Conservation (phyloP, 305 asterid species). For the Ajuga reptans region DNA sequence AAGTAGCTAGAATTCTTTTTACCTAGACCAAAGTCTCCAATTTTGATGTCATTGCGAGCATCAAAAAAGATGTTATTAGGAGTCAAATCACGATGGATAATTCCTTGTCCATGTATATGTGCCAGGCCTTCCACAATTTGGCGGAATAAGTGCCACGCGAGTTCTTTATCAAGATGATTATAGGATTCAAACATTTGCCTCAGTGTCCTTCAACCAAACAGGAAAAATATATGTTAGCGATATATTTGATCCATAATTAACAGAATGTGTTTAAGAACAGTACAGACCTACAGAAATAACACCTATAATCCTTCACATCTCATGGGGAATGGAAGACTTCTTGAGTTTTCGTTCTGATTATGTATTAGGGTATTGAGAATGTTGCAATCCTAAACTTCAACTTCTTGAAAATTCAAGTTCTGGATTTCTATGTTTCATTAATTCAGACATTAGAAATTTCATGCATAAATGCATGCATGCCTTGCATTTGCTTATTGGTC, state of each 20-base stretch:
- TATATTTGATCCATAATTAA: conserved; percentile 8
- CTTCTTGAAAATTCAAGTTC: background rate
- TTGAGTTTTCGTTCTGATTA: background rate
- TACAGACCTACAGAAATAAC: background rate
- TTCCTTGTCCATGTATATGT: conserved; percentile 95
- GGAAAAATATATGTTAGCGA: conserved; percentile 23
- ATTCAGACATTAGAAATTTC: background rate
- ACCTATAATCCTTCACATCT: conserved; percentile 10
- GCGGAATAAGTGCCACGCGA: conserved; percentile 89
- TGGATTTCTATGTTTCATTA: background rate
- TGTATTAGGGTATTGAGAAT: background rate
- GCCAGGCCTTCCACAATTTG: conserved; percentile 97
- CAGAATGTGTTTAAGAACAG: background rate
- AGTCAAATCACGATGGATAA: conserved; percentile 95
- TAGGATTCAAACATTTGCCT: conserved; percentile 86
- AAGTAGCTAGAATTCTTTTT: conserved; percentile 28
- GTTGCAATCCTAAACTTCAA: background rate
- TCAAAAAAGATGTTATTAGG: conserved; percentile 93
- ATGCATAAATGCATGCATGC: background rate
- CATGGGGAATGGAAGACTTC: background rate
- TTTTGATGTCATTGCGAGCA: conserved; percentile 93
- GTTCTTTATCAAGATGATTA: conserved; percentile 77
- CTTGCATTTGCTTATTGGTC: conserved; percentile 8
- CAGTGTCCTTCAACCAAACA: conserved; percentile 65
- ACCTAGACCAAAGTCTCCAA: conserved; percentile 99